Evolutionary conservation across 148 eudicot species (phyloP), one percentile per base, ranked within the genome.

Genomic region (Amaranthus palmeri): DNA sequence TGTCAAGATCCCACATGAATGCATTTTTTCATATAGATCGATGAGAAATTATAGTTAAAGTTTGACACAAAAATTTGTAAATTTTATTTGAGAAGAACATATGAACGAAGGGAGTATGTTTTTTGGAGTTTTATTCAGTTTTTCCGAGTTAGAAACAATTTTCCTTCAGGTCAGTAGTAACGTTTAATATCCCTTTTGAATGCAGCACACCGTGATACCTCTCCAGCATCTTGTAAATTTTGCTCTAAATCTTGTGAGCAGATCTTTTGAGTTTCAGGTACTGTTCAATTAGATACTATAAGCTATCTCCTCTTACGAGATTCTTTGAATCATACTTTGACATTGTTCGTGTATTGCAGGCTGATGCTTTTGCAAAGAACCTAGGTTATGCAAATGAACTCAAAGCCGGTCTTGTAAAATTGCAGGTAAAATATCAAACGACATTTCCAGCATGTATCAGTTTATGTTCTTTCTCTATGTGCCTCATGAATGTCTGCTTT

Each of bases 181-280:
- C 59, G 4, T 14, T 42, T 47, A 12, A 46, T 13, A 25, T 62
- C 43, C 17, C 3, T 36, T 55, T 69, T 80, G 36, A 42, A 54
- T 83, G 83, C 88, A 93, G 98, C 98, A 93, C 85, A 95, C 99
- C 43, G 91, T 95, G 68, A 89, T 90, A 71, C 99, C 97, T 76
- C 86, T 95, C 70, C 99, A 92, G 85, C 97, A 90, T 76, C 83
- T 95, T 63, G 92, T 95, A 56, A 95, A 87, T 88, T 83, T 95
- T 81, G 90, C 83, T 46, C 81, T 95, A 76, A 95, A 95, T 85
- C 96, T 95, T 62, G 97, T 95, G 44, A 92, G 99, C 92, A 79
- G 97, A 46, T 79, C 99, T 63, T 95, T 92, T 71, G 99, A 95
- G 76, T 95, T 95, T 78, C 99, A 95, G 99, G 99, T 93, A 81